Evolutionary conservation across 2,329 filamentous ascomycete species (phyloP).

Genomic region (Intubia oerlemansii): DNA sequence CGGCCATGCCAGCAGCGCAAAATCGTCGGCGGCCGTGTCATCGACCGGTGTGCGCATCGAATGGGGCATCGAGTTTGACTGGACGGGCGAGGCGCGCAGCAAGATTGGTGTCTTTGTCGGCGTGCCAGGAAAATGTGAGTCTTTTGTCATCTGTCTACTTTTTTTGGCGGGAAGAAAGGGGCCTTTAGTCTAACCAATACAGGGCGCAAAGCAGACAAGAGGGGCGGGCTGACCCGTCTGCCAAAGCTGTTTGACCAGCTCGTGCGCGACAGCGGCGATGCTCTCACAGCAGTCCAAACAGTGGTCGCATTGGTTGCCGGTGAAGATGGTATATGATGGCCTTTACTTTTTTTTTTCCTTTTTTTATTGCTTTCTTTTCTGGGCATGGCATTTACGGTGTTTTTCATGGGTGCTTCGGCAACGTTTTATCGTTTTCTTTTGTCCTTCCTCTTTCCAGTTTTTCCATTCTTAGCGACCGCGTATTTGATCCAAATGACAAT

Average conservation of each 20-base stretch:
- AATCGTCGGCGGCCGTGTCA: not conserved
- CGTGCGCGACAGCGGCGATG: conserved; percentile 30
- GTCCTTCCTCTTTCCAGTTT: not conserved
- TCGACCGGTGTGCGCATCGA: conserved; percentile 27
- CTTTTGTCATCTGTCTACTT: conserved; percentile 1
- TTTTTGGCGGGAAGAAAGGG: no score
- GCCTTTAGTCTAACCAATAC: no score
- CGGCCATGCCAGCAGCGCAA: conserved; percentile 7
- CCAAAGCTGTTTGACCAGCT: conserved; percentile 38
- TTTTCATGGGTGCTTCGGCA: not conserved
- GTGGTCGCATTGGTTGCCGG: conserved; percentile 37
- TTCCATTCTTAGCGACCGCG: no score
- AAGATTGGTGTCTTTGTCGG: conserved; percentile 30
- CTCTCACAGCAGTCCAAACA: conserved; percentile 32
- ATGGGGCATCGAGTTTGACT: conserved; percentile 48
- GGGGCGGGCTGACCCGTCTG: conserved; percentile 32
- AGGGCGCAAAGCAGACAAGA: conserved; percentile 40
- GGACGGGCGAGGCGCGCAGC: conserved; percentile 49
- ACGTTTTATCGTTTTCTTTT: not conserved
- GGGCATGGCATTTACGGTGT: not conserved
- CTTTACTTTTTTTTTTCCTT: not conserved
- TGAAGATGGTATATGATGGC: conserved; percentile 9
- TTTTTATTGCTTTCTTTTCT: not conserved
- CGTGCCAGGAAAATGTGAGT: conserved; percentile 43
- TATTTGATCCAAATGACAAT: no score